Percentiles rank a stretch among this genome's conserved stretches.
phyloP scores from a whole-genome alignment of 108 stramenopile genomes.

The Ochromonas danica region DNA sequence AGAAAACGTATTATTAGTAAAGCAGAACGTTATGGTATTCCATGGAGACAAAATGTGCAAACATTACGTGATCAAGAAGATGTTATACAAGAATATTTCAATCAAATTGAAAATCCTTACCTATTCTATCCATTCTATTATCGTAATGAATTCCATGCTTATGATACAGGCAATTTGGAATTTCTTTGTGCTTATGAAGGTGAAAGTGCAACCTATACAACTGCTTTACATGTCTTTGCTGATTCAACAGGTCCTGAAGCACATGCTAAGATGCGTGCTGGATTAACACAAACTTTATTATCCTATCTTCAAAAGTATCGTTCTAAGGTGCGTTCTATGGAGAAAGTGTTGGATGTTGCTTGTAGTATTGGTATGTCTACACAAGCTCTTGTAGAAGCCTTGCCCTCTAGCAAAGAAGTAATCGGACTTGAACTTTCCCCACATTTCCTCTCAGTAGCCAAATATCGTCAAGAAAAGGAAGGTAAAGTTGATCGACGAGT shows the following conservation, averaged over 20 bases:
- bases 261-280: no score
- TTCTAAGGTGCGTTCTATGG: neutral
- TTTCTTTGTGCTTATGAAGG: neutral
- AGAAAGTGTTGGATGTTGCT: neutral
- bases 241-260: no score
- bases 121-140: slow-evolving; percentile 2
- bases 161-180: neutral
- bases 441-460: neutral
- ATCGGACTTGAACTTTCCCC: neutral
- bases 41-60: no score
- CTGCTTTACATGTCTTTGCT: no score
- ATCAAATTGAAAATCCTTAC: no score
- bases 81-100: no score
- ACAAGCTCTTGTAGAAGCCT: neutral
- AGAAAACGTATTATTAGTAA: no score
- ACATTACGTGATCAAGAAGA: no score
- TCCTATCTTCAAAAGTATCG: neutral
- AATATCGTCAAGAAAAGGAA: no score
- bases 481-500: no score
- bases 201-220: neutral
- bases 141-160: neutral
- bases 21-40: no score
- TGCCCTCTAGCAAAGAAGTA: neutral
- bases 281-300: no score
- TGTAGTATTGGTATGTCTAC: neutral